Evolutionary conservation across 129 eudicot species (phyloP).

Genomic region (Mikania micrantha): DNA sequence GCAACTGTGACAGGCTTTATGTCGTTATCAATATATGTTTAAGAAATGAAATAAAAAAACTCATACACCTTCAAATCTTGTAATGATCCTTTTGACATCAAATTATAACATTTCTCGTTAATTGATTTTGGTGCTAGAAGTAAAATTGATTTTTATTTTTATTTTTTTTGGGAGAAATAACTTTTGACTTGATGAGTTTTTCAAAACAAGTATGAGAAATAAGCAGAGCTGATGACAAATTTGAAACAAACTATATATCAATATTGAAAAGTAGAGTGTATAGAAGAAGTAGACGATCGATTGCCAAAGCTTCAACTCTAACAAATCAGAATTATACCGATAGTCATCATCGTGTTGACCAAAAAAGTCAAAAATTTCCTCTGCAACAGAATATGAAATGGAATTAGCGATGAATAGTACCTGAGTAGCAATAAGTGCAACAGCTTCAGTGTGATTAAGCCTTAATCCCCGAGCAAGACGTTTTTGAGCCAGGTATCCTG

Average conservation of each 20-base stretch:
- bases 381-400: background rate
- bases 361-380: too few species aligned
- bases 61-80: background rate
- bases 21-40: background rate
- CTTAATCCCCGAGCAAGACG: slow-evolving; percentile 83
- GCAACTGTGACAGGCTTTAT: background rate
- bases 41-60: background rate
- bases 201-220: too few species aligned
- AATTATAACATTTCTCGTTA: background rate
- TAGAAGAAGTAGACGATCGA: background rate
- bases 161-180: background rate
- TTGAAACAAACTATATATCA: background rate
- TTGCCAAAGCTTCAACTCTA: background rate
- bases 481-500: slow-evolving; percentile 74
- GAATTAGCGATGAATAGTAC: slow-evolving; percentile 6
- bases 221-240: background rate
- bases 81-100: background rate
- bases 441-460: slow-evolving; percentile 79
- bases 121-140: background rate
- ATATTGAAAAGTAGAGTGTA: background rate
- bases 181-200: background rate
- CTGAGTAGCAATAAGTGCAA: slow-evolving; percentile 94
- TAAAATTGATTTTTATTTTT: too few species aligned
- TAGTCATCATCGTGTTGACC: too few species aligned
- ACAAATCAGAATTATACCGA: background rate